Conservation (phyloP, 495 filamentous ascomycete species). For the Astrothelium macrocarpum region DNA sequence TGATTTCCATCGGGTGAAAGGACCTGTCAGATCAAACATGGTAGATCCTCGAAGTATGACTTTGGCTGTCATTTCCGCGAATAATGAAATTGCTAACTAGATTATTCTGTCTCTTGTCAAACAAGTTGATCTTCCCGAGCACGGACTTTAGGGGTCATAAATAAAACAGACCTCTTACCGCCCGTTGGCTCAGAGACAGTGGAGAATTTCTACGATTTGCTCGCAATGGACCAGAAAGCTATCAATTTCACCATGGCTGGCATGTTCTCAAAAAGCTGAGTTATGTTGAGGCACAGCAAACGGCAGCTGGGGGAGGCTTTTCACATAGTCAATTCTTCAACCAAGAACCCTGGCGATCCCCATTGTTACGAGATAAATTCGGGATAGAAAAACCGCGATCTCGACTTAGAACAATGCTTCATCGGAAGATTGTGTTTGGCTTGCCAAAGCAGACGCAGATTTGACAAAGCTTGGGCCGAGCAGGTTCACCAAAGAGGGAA, state of each 20-base stretch:
- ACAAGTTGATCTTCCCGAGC: conserved; percentile 17
- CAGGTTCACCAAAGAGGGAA: conserved; percentile 39
- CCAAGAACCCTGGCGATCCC: conserved; percentile 39
- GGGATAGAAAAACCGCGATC: conserved; percentile 43
- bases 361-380: conserved; percentile 29
- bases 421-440: conserved; percentile 42
- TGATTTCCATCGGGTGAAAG: conserved; percentile 18
- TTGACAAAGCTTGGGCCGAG: conserved; percentile 42
- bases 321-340: conserved; percentile 39
- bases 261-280: conserved; percentile 26
- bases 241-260: conserved; percentile 25
- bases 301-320: conserved; percentile 26
- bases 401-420: conserved; percentile 48
- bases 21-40: conserved; percentile 20
- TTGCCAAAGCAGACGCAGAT: conserved; percentile 23
- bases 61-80: conserved; percentile 25
- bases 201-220: conserved; percentile 15
- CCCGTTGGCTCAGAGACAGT: conserved; percentile 14
- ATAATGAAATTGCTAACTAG: conserved; percentile 25
- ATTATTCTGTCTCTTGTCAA: conserved; percentile 16
- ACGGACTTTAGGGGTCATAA: conserved; percentile 30
- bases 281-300: conserved; percentile 4
- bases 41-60: conserved; percentile 22
- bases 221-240: conserved; percentile 20
- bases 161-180: conserved; percentile 26